phyloP scores from a whole-genome alignment of 345 rosid species.

The Salix caprea region DNA sequence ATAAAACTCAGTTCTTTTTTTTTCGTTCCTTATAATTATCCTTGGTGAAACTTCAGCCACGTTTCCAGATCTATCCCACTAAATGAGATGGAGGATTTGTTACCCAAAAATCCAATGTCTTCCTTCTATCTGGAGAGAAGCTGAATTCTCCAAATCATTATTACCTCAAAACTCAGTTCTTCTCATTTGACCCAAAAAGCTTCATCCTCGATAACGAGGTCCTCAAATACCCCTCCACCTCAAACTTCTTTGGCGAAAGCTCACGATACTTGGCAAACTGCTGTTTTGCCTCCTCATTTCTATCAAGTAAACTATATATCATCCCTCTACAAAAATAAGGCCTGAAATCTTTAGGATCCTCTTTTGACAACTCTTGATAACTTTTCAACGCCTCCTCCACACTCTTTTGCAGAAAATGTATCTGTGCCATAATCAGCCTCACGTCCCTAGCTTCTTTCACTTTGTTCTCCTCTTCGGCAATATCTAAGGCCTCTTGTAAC shows the following conservation, averaged over 20 bases:
- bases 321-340: conserved; percentile 79
- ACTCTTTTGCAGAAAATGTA: conserved; percentile 73
- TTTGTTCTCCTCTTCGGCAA: conserved; percentile 55
- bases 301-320: conserved; percentile 74
- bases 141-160: conserved; percentile 9
- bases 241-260: conserved; percentile 67
- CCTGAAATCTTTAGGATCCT: conserved; percentile 74
- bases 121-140: neutral
- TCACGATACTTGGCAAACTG: conserved; percentile 72
- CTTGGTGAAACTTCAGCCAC: neutral
- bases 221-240: conserved; percentile 76
- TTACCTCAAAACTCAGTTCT: conserved; percentile 33
- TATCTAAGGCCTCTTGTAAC: conserved; percentile 61
- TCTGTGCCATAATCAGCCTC: conserved; percentile 79
- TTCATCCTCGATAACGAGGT: conserved; percentile 68
- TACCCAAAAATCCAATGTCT: neutral
- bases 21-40: conserved; percentile 3
- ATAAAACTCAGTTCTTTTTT: neutral
- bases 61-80: neutral
- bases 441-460: conserved; percentile 74
- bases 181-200: conserved; percentile 59
- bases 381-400: conserved; percentile 76
- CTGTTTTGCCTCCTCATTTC: conserved; percentile 70
- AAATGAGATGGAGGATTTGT: neutral
- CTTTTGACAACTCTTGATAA: conserved; percentile 57